phyloP scores from a whole-genome alignment of 2,329 filamentous ascomycete genomes.

The Ustilaginoidea virens region DNA sequence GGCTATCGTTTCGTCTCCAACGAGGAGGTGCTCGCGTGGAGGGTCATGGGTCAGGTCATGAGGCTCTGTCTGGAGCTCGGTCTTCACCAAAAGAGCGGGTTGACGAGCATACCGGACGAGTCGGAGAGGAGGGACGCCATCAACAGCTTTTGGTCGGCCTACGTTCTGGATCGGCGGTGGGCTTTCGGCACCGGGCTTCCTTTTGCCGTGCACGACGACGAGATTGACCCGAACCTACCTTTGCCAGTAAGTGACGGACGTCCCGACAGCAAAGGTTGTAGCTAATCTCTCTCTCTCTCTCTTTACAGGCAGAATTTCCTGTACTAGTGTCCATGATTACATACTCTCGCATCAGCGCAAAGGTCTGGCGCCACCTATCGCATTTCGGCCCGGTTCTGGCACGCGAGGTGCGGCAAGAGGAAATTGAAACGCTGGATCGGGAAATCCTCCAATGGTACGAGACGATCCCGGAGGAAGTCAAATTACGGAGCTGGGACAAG shows the following conservation, averaged over 20 bases:
- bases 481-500: constrained; percentile 42
- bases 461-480: constrained; percentile 46
- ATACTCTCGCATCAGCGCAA: constrained; percentile 70
- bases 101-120: constrained; percentile 53
- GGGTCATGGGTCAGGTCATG: constrained; percentile 69
- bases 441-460: constrained; percentile 82
- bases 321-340: constrained; percentile 75
- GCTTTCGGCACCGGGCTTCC: constrained; percentile 81
- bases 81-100: constrained; percentile 62
- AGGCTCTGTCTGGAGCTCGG: constrained; percentile 69
- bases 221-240: constrained; percentile 67
- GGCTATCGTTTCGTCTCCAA: constrained; percentile 73
- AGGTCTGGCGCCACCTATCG: constrained; percentile 71
- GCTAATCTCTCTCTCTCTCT: neutral
- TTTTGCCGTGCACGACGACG: constrained; percentile 70
- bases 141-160: constrained; percentile 73
- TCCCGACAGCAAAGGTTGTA: neutral
- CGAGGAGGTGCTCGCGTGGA: constrained; percentile 75
- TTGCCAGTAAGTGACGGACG: constrained; percentile 47
- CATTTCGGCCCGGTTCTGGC: constrained; percentile 47
- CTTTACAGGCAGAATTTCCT: constrained; percentile 34
- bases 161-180: constrained; percentile 75
- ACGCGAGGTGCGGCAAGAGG: constrained; percentile 51
- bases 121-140: constrained; percentile 52
- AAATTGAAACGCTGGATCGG: constrained; percentile 68